Percentiles rank a stretch among this genome's conserved stretches.
These are phyloP conservation scores for Thalia dealbata DNA, from an alignment of 176 grass and related monocot genomes.

Conservation along the genomic window DNA sequence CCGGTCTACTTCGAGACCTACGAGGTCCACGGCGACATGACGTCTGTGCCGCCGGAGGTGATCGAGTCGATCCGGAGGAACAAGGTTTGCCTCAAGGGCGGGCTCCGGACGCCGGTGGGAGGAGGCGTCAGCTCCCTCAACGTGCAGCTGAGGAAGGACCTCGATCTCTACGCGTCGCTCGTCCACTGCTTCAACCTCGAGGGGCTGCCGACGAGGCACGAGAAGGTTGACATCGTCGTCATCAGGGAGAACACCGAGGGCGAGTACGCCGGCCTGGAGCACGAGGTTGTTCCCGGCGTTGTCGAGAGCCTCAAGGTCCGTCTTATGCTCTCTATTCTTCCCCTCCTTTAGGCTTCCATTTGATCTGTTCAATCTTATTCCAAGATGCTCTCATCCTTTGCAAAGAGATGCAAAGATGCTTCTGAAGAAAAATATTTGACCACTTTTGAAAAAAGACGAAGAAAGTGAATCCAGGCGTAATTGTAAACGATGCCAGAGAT, in stretches of 20 bases:
- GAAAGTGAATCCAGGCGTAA: too few species aligned
- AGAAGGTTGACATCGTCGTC: constrained; percentile 81
- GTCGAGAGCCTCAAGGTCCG: constrained; percentile 87
- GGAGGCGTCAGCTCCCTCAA: constrained; percentile 83
- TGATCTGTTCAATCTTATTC: too few species aligned
- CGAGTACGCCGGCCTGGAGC: constrained; percentile 94
- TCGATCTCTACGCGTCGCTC: constrained; percentile 80
- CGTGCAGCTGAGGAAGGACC: constrained; percentile 84
- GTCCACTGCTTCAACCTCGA: constrained; percentile 80
- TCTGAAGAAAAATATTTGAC: too few species aligned
- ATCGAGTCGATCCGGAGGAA: constrained; percentile 83
- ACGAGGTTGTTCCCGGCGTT: constrained; percentile 85
- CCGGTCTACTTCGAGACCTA: constrained; percentile 92
- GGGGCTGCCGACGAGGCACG: constrained; percentile 63
- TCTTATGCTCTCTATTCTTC: background rate
- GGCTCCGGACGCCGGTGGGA: constrained; percentile 62
- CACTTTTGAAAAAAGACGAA: too few species aligned
- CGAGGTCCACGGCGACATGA: constrained; percentile 84
- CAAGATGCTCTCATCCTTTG: too few species aligned
- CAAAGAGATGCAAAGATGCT: too few species aligned
- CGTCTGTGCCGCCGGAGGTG: constrained; percentile 59
- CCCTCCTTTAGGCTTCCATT: too few species aligned
- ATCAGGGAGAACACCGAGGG: constrained; percentile 98
- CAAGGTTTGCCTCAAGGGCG: constrained; percentile 86
- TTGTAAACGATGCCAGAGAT: too few species aligned